These are phyloP conservation scores for Phlyctochytrium planicorne DNA, from an alignment of 192 early-diverging fungal genomes.

Conservation along the genomic window DNA sequence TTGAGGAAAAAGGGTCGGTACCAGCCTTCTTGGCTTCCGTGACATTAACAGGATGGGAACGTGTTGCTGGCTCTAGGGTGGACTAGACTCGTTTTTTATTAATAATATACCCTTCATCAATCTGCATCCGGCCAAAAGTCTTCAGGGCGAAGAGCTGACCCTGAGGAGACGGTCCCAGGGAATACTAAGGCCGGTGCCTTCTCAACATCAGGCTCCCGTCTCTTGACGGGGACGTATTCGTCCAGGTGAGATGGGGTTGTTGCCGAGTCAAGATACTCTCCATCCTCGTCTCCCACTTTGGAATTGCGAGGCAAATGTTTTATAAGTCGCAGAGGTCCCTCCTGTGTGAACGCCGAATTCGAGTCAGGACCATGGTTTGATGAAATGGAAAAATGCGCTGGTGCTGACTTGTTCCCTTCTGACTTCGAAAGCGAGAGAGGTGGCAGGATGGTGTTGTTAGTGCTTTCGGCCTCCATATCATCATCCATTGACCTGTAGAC, in stretches of 20 bases:
- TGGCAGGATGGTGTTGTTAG: no score
- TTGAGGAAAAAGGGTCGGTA: conserved; percentile 69
- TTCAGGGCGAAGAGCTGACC: neutral
- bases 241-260: neutral
- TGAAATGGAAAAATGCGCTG: no score
- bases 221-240: neutral
- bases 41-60: conserved; percentile 58
- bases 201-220: no score
- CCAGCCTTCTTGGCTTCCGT: conserved; percentile 80
- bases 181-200: neutral
- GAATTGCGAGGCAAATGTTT: neutral
- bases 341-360: neutral
- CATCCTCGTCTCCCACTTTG: neutral
- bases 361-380: neutral
- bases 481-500: no score
- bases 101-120: no score
- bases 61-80: neutral
- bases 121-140: neutral
- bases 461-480: no score
- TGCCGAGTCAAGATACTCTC: neutral
- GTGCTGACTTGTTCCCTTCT: no score
- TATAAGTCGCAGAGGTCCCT: neutral
- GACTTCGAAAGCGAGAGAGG: no score
- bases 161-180: neutral
- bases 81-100: no score